Conservation (phyloP, 148 eudicot species). For the Selenicereus undatus region DNA sequence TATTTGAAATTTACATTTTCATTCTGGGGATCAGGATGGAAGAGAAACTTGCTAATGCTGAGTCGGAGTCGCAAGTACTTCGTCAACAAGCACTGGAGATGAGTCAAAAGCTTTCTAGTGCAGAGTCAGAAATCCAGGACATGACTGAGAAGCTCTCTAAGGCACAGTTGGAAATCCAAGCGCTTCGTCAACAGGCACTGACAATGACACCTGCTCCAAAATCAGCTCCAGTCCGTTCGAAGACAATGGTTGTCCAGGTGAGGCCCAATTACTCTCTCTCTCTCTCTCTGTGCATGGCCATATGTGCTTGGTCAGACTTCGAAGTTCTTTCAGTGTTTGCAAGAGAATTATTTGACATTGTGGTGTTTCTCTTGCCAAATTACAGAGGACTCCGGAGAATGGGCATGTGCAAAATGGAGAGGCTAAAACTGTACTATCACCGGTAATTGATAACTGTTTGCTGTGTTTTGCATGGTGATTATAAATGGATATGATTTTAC, state of each 20-base stretch:
- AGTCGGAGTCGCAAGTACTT: constrained; percentile 92
- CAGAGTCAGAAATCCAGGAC: constrained; percentile 35
- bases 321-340: not conserved
- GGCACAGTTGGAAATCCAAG: constrained; percentile 90
- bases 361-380: constrained; percentile 18
- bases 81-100: constrained; percentile 93
- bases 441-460: constrained; percentile 26
- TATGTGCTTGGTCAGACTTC: no score
- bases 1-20: not conserved
- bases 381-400: constrained; percentile 82
- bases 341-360: not conserved
- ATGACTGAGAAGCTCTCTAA: constrained; percentile 70
- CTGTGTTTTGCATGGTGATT: not conserved
- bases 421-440: constrained; percentile 41
- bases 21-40: constrained; percentile 63
- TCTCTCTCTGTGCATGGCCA: not conserved
- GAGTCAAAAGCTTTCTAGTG: constrained; percentile 80
- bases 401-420: constrained; percentile 70
- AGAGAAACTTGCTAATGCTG: constrained; percentile 77
- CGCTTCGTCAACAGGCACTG: constrained; percentile 94
- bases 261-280: constrained; percentile 16
- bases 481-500: not conserved
- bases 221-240: constrained; percentile 64
- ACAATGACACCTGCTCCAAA: constrained; percentile 85
- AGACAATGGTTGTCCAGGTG: constrained; percentile 66